Conservation (phyloP, 352 stramenopile species). For the Elongisporangium prolatum region DNA sequence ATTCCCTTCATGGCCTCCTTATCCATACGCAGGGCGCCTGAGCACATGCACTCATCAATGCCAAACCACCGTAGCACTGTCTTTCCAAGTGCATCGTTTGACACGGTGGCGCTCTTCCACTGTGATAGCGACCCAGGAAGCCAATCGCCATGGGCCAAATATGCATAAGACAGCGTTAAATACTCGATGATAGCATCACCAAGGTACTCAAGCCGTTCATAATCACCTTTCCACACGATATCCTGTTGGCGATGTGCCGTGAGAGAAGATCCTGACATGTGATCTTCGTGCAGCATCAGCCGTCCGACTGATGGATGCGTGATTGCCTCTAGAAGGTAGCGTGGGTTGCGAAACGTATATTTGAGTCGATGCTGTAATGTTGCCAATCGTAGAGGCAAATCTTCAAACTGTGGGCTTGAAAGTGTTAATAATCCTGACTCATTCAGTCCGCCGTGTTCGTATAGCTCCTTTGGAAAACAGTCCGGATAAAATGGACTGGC, state of each 20-base stretch:
- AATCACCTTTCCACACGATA: slow-evolving; percentile 71
- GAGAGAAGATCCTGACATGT: slow-evolving; percentile 9
- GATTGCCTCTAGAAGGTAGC: slow-evolving; percentile 68
- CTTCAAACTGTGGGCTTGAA: slow-evolving; percentile 43
- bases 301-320: slow-evolving; percentile 70
- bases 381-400: slow-evolving; percentile 42
- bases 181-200: slow-evolving; percentile 89
- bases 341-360: slow-evolving; percentile 81
- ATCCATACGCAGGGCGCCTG: slow-evolving; percentile 63
- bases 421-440: slow-evolving; percentile 19
- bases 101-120: slow-evolving; percentile 85
- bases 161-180: slow-evolving; percentile 81
- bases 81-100: slow-evolving; percentile 81
- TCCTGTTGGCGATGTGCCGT: no score
- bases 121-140: slow-evolving; percentile 71
- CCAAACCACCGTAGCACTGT: slow-evolving; percentile 76
- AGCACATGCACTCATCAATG: slow-evolving; percentile 74
- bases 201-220: slow-evolving; percentile 87
- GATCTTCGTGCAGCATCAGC: slow-evolving; percentile 43
- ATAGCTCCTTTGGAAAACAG: slow-evolving; percentile 61
- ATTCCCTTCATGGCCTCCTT: slow-evolving; percentile 54
- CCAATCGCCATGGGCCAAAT: slow-evolving; percentile 64
- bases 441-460: slow-evolving; percentile 33
- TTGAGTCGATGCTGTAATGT: slow-evolving; percentile 72
- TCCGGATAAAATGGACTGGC: slow-evolving; percentile 54